Evolutionary conservation across 352 stramenopile genomes (phyloP).

Genomic region (Phytopythium oedochilum): DNA sequence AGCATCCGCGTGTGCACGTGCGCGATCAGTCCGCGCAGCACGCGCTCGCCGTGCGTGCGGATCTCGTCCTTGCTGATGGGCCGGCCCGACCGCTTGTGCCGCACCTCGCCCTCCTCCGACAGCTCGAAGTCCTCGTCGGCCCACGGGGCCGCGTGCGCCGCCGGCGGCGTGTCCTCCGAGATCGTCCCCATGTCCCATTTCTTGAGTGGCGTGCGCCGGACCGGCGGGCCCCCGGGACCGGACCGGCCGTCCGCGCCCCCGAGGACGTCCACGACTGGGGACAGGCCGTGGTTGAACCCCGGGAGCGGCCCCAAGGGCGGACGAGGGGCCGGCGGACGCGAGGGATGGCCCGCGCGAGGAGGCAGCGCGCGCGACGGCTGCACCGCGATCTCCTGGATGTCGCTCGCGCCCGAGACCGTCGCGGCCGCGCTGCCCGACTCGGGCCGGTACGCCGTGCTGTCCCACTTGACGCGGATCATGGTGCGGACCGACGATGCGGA

Average conservation of each 20-base stretch:
- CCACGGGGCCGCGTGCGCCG: conserved; percentile 36
- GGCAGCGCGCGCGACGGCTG: conserved; percentile 1
- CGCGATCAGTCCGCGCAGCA: conserved; percentile 64
- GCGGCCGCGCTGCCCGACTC: not conserved
- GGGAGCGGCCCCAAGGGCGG: conserved; percentile 5
- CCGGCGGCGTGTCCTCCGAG: conserved; percentile 52
- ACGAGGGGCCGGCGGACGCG: conserved; percentile 1
- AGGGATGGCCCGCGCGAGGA: conserved; percentile 1
- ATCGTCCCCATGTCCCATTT: conserved; percentile 78
- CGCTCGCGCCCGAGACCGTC: not conserved
- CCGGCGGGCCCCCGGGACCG: too few species aligned
- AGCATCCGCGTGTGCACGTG: conserved; percentile 78
- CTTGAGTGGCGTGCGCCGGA: conserved; percentile 13
- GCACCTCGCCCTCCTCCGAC: conserved; percentile 49
- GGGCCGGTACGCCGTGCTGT: conserved; percentile 16
- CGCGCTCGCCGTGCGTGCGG: conserved; percentile 57
- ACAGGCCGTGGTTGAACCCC: conserved; percentile 17
- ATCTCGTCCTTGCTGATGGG: conserved; percentile 75
- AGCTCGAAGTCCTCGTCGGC: conserved; percentile 55
- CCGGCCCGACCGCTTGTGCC: conserved; percentile 30
- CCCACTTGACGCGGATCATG: conserved; percentile 78
- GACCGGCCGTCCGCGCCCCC: too few species aligned
- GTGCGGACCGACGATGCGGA: too few species aligned
- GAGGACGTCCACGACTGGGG: conserved; percentile 39
- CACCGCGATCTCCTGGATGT: conserved; percentile 3